Evolutionary conservation across 129 eudicot species (phyloP).

Genomic region (Centrapalus pauciflorus): DNA sequence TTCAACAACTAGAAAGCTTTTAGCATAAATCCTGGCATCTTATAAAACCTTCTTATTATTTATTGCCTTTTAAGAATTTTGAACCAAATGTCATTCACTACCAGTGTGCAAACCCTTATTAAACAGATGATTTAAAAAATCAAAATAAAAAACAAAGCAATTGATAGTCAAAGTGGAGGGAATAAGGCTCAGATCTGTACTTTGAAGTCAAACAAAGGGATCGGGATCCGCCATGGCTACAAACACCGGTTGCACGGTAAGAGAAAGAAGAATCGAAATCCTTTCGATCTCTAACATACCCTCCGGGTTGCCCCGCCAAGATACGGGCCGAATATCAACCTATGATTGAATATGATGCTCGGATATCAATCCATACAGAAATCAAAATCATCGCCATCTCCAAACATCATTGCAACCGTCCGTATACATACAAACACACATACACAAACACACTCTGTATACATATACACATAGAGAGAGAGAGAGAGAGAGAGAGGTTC

Average conservation of each 20-base stretch:
- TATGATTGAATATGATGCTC: constrained; percentile 10
- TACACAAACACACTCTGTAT: not conserved
- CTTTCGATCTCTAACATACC: constrained; percentile 10
- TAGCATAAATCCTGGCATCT: too few species aligned
- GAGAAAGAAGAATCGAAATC: not conserved
- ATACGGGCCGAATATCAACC: constrained; percentile 23
- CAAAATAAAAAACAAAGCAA: not conserved
- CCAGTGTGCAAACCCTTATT: too few species aligned
- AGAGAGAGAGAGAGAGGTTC: not conserved
- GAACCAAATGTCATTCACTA: too few species aligned
- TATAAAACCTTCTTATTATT: too few species aligned
- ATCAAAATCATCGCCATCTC: constrained; percentile 16
- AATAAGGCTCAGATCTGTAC: constrained; percentile 35
- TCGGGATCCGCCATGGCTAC: constrained; percentile 44
- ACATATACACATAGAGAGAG: not conserved
- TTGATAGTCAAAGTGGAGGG: constrained; percentile 3
- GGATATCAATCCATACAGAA: constrained; percentile 4
- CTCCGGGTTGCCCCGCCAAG: constrained; percentile 43
- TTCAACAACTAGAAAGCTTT: too few species aligned
- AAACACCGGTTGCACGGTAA: constrained; percentile 23
- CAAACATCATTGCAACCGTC: not conserved
- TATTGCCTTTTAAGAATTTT: too few species aligned
- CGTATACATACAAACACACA: not conserved
- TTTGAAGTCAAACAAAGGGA: constrained; percentile 6
- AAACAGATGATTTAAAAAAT: not conserved